Percentiles rank a stretch among this genome's conserved stretches.
phyloP scores from a whole-genome alignment of 768 basidiomycete genomes.

The Panaeolus papilionaceus region DNA sequence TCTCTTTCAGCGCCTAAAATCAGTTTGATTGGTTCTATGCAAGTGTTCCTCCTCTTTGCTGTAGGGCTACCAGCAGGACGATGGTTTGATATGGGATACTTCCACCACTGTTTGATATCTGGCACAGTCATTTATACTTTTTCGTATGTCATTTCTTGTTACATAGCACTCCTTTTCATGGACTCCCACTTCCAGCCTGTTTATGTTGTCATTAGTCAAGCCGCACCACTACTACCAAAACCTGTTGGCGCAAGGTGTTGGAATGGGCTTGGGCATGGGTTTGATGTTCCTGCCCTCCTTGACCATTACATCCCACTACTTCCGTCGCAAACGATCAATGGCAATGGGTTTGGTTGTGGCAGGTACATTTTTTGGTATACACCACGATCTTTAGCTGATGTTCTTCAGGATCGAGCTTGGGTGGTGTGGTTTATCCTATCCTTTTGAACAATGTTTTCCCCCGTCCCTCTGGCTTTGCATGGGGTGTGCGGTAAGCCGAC shows the following conservation, averaged over 20 bases:
- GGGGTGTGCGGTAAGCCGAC: conserved; percentile 46
- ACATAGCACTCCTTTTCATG: background rate
- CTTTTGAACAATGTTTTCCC: conserved; percentile 55
- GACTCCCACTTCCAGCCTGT: conserved; percentile 38
- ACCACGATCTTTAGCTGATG: conserved; percentile 9
- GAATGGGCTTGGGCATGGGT: conserved; percentile 62
- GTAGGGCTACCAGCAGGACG: conserved; percentile 50
- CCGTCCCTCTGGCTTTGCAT: conserved; percentile 42
- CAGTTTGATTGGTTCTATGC: conserved; percentile 58
- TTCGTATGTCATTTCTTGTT: conserved; percentile 38
- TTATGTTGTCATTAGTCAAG: conserved; percentile 56
- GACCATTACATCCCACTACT: conserved; percentile 61
- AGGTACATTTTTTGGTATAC: conserved; percentile 35
- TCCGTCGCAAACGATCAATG: conserved; percentile 49
- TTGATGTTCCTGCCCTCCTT: conserved; percentile 59
- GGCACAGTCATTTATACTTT: conserved; percentile 48
- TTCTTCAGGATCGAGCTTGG: conserved; percentile 48
- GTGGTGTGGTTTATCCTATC: conserved; percentile 59
- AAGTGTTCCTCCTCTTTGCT: conserved; percentile 55
- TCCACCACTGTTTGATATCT: conserved; percentile 45
- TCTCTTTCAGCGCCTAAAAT: conserved; percentile 49
- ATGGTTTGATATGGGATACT: conserved; percentile 57
- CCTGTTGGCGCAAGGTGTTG: conserved; percentile 61
- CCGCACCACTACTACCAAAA: conserved; percentile 57
- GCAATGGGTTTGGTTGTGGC: conserved; percentile 63